phyloP scores from a whole-genome alignment of 495 filamentous ascomycete genomes.

The Cercophora samala region DNA sequence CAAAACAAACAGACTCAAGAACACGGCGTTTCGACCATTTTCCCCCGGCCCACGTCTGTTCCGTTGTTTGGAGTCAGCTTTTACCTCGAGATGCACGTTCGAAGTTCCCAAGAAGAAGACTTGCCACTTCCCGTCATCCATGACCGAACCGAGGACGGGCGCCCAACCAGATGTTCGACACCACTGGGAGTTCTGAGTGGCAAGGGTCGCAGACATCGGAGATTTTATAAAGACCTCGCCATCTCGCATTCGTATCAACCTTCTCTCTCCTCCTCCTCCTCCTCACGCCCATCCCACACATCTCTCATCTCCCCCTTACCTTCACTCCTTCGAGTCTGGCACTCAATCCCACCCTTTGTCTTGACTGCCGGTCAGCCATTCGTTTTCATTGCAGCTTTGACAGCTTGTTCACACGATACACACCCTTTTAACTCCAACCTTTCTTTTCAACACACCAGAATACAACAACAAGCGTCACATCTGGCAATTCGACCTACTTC shows the following conservation, averaged over 20 bases:
- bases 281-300: neutral
- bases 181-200: neutral
- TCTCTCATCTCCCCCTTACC: neutral
- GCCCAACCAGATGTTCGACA: neutral
- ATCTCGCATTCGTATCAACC: neutral
- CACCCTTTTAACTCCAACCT: neutral
- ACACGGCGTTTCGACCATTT: too few relatives aligned
- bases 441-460: neutral
- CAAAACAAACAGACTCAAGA: neutral
- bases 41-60: too few relatives aligned
- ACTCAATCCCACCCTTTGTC: neutral
- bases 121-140: too few relatives aligned
- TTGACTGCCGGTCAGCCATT: neutral
- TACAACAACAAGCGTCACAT: neutral
- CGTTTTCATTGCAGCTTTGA: neutral
- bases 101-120: too few relatives aligned
- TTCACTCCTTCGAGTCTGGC: constrained; percentile 3
- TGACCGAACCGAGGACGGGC: too few relatives aligned
- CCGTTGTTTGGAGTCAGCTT: too few relatives aligned
- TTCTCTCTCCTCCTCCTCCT: neutral
- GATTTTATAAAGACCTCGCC: neutral
- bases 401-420: neutral
- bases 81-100: too few relatives aligned
- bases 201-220: neutral
- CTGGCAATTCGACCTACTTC: neutral